Percentiles rank a stretch among this genome's conserved stretches.
phyloP scores from a whole-genome alignment of 2,329 filamentous ascomycete species.

The Phaeosphaeriaceae sp. region DNA sequence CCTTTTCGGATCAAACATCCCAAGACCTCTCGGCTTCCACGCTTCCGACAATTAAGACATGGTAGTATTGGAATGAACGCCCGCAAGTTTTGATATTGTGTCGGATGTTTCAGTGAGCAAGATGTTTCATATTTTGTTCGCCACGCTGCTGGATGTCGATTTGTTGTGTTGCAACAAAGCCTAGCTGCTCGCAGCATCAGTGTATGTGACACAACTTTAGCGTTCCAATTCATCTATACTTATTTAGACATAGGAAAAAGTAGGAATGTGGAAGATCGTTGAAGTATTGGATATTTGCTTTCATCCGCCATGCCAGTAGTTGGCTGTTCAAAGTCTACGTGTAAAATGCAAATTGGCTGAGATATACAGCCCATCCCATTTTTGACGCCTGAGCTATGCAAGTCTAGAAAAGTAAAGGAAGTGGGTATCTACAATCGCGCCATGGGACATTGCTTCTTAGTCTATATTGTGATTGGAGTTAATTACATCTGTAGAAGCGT shows the following conservation, averaged over 20 bases:
- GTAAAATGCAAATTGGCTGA: constrained; percentile 3
- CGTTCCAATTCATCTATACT: too few relatives aligned
- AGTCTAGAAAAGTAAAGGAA: constrained; percentile 17
- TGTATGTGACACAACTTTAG: too few relatives aligned
- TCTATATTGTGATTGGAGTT: constrained; percentile 14
- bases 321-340: constrained; percentile 8
- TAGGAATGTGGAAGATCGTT: too few relatives aligned
- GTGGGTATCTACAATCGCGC: constrained; percentile 20
- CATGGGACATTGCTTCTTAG: constrained; percentile 9
- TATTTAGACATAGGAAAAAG: too few relatives aligned
- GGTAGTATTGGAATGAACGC: constrained; percentile 1
- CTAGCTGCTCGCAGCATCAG: too few relatives aligned
- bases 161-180: neutral
- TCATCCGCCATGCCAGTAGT: too few relatives aligned
- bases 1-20: constrained; percentile 2
- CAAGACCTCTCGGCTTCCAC: constrained; percentile 16
- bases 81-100: neutral
- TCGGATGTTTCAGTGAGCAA: neutral
- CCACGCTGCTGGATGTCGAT: neutral
- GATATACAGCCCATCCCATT: constrained; percentile 23
- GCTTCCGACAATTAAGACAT: constrained; percentile 13
- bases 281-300: too few relatives aligned
- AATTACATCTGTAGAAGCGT: constrained; percentile 20
- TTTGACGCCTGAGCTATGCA: constrained; percentile 35
- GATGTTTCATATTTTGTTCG: constrained; percentile 7